These are phyloP conservation scores for Aspergillus nanangensis DNA, from an alignment of 495 filamentous ascomycete species.

Conservation along the genomic window DNA sequence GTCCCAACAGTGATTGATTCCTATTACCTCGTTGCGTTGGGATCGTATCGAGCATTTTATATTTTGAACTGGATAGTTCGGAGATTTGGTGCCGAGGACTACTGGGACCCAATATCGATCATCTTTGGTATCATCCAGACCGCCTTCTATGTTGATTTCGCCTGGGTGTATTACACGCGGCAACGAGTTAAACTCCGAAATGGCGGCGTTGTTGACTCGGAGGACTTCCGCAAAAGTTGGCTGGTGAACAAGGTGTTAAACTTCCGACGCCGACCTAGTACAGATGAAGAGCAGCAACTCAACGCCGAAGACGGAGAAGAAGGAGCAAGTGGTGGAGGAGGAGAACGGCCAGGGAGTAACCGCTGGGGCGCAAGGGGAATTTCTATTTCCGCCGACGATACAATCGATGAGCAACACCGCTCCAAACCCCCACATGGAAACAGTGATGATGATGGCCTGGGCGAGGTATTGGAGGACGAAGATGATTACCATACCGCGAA, in stretches of 20 bases:
- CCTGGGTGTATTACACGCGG: conserved; percentile 91
- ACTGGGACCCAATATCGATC: conserved; percentile 66
- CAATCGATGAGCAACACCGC: conserved; percentile 49
- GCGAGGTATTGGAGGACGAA: conserved; percentile 25
- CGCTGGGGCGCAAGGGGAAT: conserved; percentile 75
- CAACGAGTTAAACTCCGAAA: conserved; percentile 91
- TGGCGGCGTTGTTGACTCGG: conserved; percentile 88
- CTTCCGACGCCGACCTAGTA: conserved; percentile 26
- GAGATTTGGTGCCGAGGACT: conserved; percentile 49
- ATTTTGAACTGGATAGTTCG: conserved; percentile 88
- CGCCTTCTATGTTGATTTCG: conserved; percentile 87
- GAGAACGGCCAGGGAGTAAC: conserved; percentile 34
- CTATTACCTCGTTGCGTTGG: conserved; percentile 85
- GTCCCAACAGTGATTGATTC: conserved; percentile 96
- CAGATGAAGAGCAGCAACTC: conserved; percentile 36
- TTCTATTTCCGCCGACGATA: conserved; percentile 77
- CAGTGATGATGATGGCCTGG: conserved; percentile 13
- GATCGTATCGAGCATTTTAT: conserved; percentile 86
- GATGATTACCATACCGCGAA: conserved; percentile 7
- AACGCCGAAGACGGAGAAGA: conserved; percentile 31
- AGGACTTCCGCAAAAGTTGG: conserved; percentile 82
- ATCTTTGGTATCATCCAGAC: conserved; percentile 91
- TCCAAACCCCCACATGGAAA: conserved; percentile 10
- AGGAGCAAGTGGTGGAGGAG: conserved; percentile 15
- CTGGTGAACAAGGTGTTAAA: conserved; percentile 50